Evolutionary conservation across 176 grass and related monocot genomes (phyloP), one percentile per base, ranked within the genome.

Genomic region (Zoysia japonica): DNA sequence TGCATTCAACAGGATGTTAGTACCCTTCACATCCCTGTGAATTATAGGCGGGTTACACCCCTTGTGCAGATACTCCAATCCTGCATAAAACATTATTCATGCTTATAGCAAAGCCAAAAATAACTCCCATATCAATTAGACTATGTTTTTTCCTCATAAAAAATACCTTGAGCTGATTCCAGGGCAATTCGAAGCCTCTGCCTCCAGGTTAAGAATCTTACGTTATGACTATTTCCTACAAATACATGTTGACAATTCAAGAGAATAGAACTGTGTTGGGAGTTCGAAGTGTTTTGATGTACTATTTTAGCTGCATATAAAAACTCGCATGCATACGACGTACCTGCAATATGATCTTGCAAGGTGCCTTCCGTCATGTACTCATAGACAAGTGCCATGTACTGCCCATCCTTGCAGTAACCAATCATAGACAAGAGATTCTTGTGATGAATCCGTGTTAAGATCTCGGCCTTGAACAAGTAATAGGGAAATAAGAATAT

Each of bases 281-380:
- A 46, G 6, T 46, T 46, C 6, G 44, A 46, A 46, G 44, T 46
- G 44, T 5, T 46, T 46, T 5, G 44, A 6, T 46, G 44, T 46
- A 6, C 28, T 28, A 28, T 46, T 5, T 46, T 46, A 46, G 44
- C 44, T 46, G 44, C 44, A 3, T 46, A 3, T 50, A 47, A 72
- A 1, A 72, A 53, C 6, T 72, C 41, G 1, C 38, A 41, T 42
- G 15, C 47, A 50, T 50, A 10, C 47, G 9, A 8, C 62, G 17
- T 64, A 78, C 78, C 65, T 70, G 51, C 16, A 19, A 82, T 38
- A 9, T 72, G 28, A 10, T 94, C 86, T 11, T 57, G n/a, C 19
- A 94, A 61, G 10, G 51, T 84, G 84, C 92, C 88, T 82, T 87
- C 60, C 2, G 85, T 46, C 91, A 91, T 93, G 83, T 88, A 84